These are phyloP conservation scores for Suillus lakei DNA, from an alignment of 768 basidiomycete species.

Conservation along the genomic window DNA sequence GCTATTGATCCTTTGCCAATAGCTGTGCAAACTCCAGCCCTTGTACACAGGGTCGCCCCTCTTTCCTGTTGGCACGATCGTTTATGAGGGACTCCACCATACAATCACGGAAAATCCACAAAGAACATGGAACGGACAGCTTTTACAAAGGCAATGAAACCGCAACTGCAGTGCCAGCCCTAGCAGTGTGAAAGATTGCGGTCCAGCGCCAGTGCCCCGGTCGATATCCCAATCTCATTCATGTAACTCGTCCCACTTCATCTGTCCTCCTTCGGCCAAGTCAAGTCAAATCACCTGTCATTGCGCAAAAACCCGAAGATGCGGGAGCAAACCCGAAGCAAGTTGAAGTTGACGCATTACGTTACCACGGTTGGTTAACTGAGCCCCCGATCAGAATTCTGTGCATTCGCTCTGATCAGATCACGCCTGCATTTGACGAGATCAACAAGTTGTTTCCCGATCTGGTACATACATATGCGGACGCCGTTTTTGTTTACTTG, in stretches of 20 bases:
- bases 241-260: too few relatives aligned
- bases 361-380: slow-evolving; percentile 13
- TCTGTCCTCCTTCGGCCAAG: background rate
- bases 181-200: too few relatives aligned
- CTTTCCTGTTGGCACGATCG: slow-evolving; percentile 17
- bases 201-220: too few relatives aligned
- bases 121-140: background rate
- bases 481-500: slow-evolving; percentile 19
- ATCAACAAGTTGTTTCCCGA: slow-evolving; percentile 18
- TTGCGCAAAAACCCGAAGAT: background rate
- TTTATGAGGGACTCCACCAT: slow-evolving; percentile 9
- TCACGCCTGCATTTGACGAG: slow-evolving; percentile 1
- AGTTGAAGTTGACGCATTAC: background rate
- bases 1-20: slow-evolving; percentile 22
- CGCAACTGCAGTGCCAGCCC: too few relatives aligned
- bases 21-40: slow-evolving; percentile 20
- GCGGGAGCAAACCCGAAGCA: too few relatives aligned
- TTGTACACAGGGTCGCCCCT: slow-evolving; percentile 13
- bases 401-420: slow-evolving; percentile 29
- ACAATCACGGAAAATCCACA: slow-evolving; percentile 7
- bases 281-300: background rate
- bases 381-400: slow-evolving; percentile 40
- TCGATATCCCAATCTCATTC: too few relatives aligned
- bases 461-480: slow-evolving; percentile 3
- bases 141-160: too few relatives aligned